Evolutionary conservation across 2,329 filamentous ascomycete species (phyloP).

Genomic region (Xylariaceae sp.): DNA sequence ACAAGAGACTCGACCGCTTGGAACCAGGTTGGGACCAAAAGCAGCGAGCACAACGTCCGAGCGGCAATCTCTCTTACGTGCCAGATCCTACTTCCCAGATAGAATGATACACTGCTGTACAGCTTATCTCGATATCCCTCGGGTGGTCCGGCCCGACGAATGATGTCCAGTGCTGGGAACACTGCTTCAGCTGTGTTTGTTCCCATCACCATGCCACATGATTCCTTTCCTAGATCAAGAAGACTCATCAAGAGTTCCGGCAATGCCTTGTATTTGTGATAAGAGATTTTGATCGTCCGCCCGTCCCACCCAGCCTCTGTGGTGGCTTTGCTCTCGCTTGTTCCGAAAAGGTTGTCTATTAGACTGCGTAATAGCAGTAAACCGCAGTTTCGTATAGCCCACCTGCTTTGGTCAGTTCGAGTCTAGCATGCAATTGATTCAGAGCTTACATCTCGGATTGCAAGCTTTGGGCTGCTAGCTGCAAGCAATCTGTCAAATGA

Average conservation of each 20-base stretch:
- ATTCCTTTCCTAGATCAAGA: constrained; percentile 51
- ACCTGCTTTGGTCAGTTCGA: constrained; percentile 48
- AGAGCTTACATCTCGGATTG: constrained; percentile 68
- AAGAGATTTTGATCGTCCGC: constrained; percentile 63
- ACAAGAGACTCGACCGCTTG: constrained; percentile 39
- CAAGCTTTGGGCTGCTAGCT: constrained; percentile 76
- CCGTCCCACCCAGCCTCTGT: constrained; percentile 65
- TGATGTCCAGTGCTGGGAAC: constrained; percentile 79
- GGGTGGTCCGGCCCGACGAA: constrained; percentile 69
- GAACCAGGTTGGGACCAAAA: constrained; percentile 52
- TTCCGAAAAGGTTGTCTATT: constrained; percentile 75
- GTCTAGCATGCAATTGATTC: neutral
- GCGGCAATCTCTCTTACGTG: constrained; percentile 80
- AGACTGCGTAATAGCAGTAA: constrained; percentile 84
- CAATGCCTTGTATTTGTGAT: constrained; percentile 65
- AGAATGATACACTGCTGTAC: constrained; percentile 55
- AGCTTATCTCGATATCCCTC: constrained; percentile 54
- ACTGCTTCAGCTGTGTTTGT: constrained; percentile 64
- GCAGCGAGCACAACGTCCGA: constrained; percentile 64
- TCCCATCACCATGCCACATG: constrained; percentile 28
- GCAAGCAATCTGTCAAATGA: constrained; percentile 70
- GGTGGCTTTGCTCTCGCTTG: constrained; percentile 64
- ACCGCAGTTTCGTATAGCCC: constrained; percentile 93
- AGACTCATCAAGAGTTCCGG: constrained; percentile 62
- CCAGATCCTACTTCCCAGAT: constrained; percentile 71